Base-by-base conservation (phyloP, 78 protist species). In the Bodo saltans region DNA sequence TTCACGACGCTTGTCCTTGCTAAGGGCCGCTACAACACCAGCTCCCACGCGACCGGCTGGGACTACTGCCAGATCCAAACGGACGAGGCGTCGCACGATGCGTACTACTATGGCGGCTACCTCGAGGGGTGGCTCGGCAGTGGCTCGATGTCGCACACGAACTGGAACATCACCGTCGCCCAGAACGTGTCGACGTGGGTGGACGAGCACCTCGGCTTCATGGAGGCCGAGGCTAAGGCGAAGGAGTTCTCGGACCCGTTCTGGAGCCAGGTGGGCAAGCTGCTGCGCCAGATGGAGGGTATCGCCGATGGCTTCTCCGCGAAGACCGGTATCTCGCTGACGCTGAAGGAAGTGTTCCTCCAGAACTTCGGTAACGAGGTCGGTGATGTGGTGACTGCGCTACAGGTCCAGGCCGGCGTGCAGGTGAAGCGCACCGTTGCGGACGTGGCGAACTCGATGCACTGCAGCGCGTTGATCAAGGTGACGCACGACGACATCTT, bases 391-490 rank as follows among this genome's bases (percentile, higher is more conserved):
- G 92, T 87, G 42, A 47, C 60, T 47, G 42, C 69, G 73, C 25
- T 29, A 27, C 72, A 67, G 40, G 40, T 35, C 85, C 60, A 47
- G 60, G 60, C 8, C n/a, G 60, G 60, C 60, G n/a, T n/a, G n/a
- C n/a, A n/a, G n/a, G n/a, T n/a, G n/a, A n/a, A n/a, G n/a, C n/a
- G n/a, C n/a, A 23, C 60, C 60, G 17, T 47, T 17, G n/a, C 38
- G 39, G 60, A n/a, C 70, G 38, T 29, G 39, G 53, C 32, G 52
- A 90, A 88, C 68, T 8, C 60, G 60, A 47, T 47, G 60, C 60
- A 47, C 60, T 91, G 94, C 83, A 80, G 88, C 26, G 80, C 89
- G 3, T 52, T 91, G 29, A 72, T 91, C 73, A 86, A 86, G 76
- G n/a, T 88, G 42, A 85, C 88, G 37, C 74, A 34, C 41, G 85